Evolutionary conservation across 2,329 filamentous ascomycete species (phyloP).

Genomic region (Ascocoryne sarcoides): DNA sequence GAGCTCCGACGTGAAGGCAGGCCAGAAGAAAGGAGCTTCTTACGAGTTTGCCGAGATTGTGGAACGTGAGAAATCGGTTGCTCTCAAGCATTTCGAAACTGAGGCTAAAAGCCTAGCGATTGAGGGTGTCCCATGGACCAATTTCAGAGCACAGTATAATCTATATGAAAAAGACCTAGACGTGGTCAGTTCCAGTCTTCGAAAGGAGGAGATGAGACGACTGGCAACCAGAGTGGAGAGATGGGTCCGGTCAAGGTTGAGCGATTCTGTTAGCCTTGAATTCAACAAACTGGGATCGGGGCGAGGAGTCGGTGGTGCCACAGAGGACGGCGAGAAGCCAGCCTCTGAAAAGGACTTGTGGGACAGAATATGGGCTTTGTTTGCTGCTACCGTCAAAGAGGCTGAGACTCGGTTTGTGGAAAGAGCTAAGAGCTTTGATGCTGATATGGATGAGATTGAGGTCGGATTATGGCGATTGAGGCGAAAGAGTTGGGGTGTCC

Average conservation of each 20-base stretch:
- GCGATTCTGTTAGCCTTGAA: constrained; percentile 81
- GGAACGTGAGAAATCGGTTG: constrained; percentile 66
- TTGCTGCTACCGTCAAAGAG: constrained; percentile 72
- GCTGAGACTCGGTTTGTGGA: constrained; percentile 81
- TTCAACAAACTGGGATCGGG: constrained; percentile 95
- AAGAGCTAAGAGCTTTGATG: constrained; percentile 87
- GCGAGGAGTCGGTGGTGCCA: constrained; percentile 70
- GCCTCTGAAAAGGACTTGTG: constrained; percentile 77
- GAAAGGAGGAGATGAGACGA: constrained; percentile 93
- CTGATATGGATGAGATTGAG: constrained; percentile 81
- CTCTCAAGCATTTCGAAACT: constrained; percentile 64
- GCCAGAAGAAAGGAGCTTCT: constrained; percentile 80
- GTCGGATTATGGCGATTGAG: constrained; percentile 87
- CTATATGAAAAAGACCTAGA: constrained; percentile 88
- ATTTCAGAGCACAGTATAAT: constrained; percentile 69
- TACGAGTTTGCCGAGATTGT: constrained; percentile 98
- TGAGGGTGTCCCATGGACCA: constrained; percentile 76
- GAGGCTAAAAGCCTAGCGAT: constrained; percentile 70
- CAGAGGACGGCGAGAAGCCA: constrained; percentile 67
- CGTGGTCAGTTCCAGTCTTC: constrained; percentile 72
- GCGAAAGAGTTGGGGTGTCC: constrained; percentile 87
- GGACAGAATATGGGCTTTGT: constrained; percentile 90
- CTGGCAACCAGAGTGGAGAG: constrained; percentile 85
- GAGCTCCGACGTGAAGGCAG: constrained; percentile 74
- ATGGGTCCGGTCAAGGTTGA: constrained; percentile 82